Conservation (phyloP, 2,329 filamentous ascomycete species). For the Hymenoscyphus fraxineus region DNA sequence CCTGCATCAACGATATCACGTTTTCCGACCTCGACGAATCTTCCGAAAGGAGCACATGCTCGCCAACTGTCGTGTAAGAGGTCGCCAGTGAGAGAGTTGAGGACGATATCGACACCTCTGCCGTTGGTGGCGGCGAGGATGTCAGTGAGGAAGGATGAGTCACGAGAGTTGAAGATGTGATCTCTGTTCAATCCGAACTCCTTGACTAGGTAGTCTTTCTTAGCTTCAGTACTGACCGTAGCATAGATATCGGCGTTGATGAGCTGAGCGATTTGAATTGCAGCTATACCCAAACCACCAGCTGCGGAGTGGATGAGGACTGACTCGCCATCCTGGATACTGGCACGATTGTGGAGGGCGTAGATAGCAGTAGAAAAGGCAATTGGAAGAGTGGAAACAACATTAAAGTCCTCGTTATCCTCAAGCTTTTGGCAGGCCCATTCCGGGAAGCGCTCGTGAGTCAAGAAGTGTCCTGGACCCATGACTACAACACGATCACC, state of each 20-base stretch:
- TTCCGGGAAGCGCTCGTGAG: slow-evolving; percentile 9
- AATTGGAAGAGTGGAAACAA: slow-evolving; percentile 18
- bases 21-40: slow-evolving; percentile 39
- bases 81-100: slow-evolving; percentile 26
- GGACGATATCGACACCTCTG: slow-evolving; percentile 27
- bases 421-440: slow-evolving; percentile 21
- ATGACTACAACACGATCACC: slow-evolving; percentile 27
- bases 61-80: slow-evolving; percentile 30
- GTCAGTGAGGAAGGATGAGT: slow-evolving; percentile 21
- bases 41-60: slow-evolving; percentile 36
- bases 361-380: slow-evolving; percentile 21
- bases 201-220: slow-evolving; percentile 12
- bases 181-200: slow-evolving; percentile 3
- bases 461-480: slow-evolving; percentile 9
- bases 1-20: slow-evolving; percentile 28
- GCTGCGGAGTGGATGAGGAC: slow-evolving; percentile 34
- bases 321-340: slow-evolving; percentile 21
- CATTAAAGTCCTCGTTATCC: slow-evolving; percentile 16
- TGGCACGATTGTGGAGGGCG: slow-evolving; percentile 16
- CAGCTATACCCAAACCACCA: slow-evolving; percentile 33
- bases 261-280: slow-evolving; percentile 31
- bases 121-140: slow-evolving; percentile 24
- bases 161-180: slow-evolving; percentile 13
- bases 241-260: slow-evolving; percentile 31
- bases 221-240: slow-evolving; percentile 20